Conservation (phyloP, 805 yeast species). For the Teunomyces barrocoloradensis region DNA sequence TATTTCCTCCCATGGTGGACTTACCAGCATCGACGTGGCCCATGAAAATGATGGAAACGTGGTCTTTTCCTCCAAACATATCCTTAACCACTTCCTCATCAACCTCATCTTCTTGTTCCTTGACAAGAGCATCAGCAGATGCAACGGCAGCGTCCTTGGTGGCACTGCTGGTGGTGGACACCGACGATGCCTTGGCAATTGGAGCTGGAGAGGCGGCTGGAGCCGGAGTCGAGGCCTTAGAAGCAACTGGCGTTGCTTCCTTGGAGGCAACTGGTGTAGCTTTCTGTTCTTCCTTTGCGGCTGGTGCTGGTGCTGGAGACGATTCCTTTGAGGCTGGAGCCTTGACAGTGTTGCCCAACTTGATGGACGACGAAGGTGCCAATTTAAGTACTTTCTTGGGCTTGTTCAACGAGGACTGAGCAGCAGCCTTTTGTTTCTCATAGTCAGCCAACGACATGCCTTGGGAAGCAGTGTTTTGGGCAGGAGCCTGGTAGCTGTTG, state of each 20-base stretch:
- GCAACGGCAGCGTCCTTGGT: constrained; percentile 20
- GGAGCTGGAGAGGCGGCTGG: constrained; percentile 8
- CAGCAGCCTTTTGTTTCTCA: constrained; percentile 60
- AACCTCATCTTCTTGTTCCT: constrained; percentile 75
- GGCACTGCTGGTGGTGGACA: constrained; percentile 14
- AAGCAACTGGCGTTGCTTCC: constrained; percentile 11
- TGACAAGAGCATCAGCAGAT: constrained; percentile 50
- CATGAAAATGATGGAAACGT: constrained; percentile 95
- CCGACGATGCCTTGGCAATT: constrained; percentile 7
- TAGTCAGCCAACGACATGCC: constrained; percentile 78
- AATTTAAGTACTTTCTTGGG: constrained; percentile 70
- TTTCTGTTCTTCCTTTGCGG: neutral
- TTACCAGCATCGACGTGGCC: constrained; percentile 99
- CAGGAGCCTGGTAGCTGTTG: constrained; percentile 11
- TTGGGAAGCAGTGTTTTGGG: constrained; percentile 26
- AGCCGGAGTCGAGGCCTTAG: constrained; percentile 20
- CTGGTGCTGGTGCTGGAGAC: constrained; percentile 26
- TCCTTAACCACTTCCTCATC: constrained; percentile 89
- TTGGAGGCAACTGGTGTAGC: constrained; percentile 24
- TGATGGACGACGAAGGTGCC: constrained; percentile 63
- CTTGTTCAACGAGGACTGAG: constrained; percentile 42
- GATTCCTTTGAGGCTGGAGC: constrained; percentile 28
- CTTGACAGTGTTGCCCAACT: constrained; percentile 41
- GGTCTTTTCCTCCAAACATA: constrained; percentile 96
- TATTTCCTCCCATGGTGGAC: constrained; percentile 98